Base-by-base conservation (phyloP, 106 monocot species). In the Acorus gramineus region DNA sequence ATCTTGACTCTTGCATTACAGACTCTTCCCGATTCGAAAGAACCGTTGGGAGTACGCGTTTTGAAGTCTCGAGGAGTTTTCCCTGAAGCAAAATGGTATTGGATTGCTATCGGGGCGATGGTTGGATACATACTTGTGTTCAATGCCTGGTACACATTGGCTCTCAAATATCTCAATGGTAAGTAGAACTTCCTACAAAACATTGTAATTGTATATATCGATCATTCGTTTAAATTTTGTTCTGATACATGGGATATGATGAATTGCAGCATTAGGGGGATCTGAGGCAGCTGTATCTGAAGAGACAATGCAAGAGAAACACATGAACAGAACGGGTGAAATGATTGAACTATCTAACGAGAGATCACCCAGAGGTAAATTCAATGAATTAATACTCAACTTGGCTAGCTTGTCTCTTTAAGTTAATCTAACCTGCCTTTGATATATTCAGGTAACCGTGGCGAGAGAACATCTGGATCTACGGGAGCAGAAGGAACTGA, bases 1-100 rank as follows among this genome's bases (percentile, higher is more conserved):
- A 28, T 28, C 0, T 28, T 28, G 28, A 28, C 28, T 28, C 28
- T 28, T 13, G 9, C 54, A 5, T 46, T 69, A 45, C 69, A 79
- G 79, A 47, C 65, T 8, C 60, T 68, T 52, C 44, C 62, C 14
- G 62, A 57, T 6, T 9, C 62, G 3, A 71, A 3, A 11, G 74
- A 80, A 46, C 7, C 82, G n/a, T 42, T 90, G 7, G 90, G 90
- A 12, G 76, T 86, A 5, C 0, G 1, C 2, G 52, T 86, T 12
- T 62, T 90, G 58, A 68, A 76, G 60, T 76, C 80, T 48, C 86
- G 90, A 4, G 83, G 83, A 13, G 4, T 90, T 6, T 86, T 86
- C 72, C 56, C 83, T 14, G 78, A 86, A 65, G 73, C 80, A 52
- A 81, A 81, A 13, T 90, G 90, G 86, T 90, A 76, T 51, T 90